These are phyloP conservation scores for Fusarium praegraminearum DNA, from an alignment of 2,329 filamentous ascomycete species.

Conservation along the genomic window DNA sequence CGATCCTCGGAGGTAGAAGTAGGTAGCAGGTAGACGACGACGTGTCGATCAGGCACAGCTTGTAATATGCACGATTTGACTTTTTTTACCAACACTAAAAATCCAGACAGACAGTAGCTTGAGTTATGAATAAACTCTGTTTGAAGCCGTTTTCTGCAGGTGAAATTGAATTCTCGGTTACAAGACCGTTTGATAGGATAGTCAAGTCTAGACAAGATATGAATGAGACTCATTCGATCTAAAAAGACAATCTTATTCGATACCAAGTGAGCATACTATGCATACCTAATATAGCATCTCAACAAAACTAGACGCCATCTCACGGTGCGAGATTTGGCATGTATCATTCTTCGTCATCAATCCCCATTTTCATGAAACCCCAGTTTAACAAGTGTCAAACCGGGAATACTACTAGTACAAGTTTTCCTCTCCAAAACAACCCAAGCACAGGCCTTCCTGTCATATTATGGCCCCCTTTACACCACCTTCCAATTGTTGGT, in stretches of 20 bases:
- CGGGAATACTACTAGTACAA: slow-evolving; percentile 35
- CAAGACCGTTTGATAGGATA: slow-evolving; percentile 6
- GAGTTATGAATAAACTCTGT: slow-evolving; percentile 1
- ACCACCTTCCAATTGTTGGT: neutral
- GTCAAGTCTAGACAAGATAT: no score
- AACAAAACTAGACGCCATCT: slow-evolving; percentile 33
- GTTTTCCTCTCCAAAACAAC: neutral
- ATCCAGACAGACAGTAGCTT: neutral
- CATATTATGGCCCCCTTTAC: neutral
- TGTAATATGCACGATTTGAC: slow-evolving; percentile 23
- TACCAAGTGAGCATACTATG: neutral
- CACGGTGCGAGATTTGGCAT: slow-evolving; percentile 1
- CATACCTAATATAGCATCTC: slow-evolving; percentile 4
- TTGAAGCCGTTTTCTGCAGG: slow-evolving; percentile 1
- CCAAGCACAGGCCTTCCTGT: neutral
- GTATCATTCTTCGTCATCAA: slow-evolving; percentile 12
- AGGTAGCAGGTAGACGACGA: slow-evolving; percentile 2
- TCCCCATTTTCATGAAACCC: slow-evolving; percentile 18
- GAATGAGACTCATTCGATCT: no score
- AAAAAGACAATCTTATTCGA: slow-evolving; percentile 1
- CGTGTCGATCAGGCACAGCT: slow-evolving; percentile 35
- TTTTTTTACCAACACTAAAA: slow-evolving; percentile 9
- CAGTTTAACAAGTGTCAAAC: slow-evolving; percentile 16
- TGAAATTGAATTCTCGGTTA: neutral
- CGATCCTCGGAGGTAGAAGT: slow-evolving; percentile 17